Evolutionary conservation across 371 early-diverging fungal genomes (phyloP), one percentile per base, ranked within the genome.

Genomic region (Basidiobolus meristosporus): DNA sequence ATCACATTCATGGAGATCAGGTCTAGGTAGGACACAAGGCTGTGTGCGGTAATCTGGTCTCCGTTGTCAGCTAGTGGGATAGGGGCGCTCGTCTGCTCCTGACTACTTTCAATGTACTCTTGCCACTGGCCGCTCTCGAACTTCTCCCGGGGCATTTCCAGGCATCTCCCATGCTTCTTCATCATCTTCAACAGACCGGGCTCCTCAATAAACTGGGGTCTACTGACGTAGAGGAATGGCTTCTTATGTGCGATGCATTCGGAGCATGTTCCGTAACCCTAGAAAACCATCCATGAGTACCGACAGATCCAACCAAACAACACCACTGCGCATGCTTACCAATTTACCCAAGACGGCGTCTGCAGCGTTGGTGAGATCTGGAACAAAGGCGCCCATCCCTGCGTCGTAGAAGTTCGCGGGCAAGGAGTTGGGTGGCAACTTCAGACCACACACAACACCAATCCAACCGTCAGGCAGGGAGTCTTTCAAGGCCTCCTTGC

Each of bases 201-300:
- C 48, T 84, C 85, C 44, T 84, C 85, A 18, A 73, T 72, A 47
- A 84, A 84, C 36, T 73, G 76, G 3, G 79, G 78, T 51, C 85
- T 54, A 7, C 78, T 63, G 2, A 84, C 77, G 43, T 78, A 84
- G 1, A 84, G 68, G 39, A 84, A 62, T 0, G 85, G 77, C 6
- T 64, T 72, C 1, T 55, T 49, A 45, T 77, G 77, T 2, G 76
- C 80, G 18, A 81, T 73, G 37, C 76, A 73, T 51, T 84, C 85
- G 3, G 78, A 73, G 48, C 85, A 84, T 1, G 79, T 80, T 21
- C 81, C 81, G 51, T 82, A 84, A 2, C 85, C 85, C 51, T 67
- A 65, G 18, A 15, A 19, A 14, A 7, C 32, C 11, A 15, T 3
- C 2, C 28, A 21, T 26, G 14, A 6, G 17, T 2, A n/a, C 17